phyloP scores from a whole-genome alignment of 352 stramenopile species.

The Globisporangium iwayamae region DNA sequence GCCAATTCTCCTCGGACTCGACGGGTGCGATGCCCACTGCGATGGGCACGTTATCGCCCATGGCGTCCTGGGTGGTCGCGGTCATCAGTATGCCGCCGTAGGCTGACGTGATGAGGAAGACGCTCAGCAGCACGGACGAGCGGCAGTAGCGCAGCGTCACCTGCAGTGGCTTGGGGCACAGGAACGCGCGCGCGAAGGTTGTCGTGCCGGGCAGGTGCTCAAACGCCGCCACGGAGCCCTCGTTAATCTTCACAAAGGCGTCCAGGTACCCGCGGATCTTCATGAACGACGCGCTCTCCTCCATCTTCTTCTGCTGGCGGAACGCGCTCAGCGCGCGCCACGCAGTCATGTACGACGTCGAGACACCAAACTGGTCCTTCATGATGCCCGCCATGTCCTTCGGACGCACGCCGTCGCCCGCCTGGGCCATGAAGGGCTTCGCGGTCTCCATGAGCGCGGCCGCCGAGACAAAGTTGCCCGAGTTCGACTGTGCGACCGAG shows the following conservation, averaged over 20 bases:
- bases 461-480: constrained; percentile 49
- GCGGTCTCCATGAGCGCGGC: constrained; percentile 71
- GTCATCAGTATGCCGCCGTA: constrained; percentile 70
- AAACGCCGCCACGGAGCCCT: constrained; percentile 55
- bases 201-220: constrained; percentile 43
- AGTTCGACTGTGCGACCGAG: constrained; percentile 39
- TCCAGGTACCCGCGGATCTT: constrained; percentile 64
- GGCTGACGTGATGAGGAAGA: constrained; percentile 64
- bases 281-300: constrained; percentile 66
- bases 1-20: constrained; percentile 59
- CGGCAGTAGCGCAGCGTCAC: constrained; percentile 52
- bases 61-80: constrained; percentile 64
- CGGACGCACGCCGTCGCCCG: constrained; percentile 53
- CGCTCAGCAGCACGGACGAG: constrained; percentile 56
- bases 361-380: constrained; percentile 80
- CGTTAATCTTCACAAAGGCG: constrained; percentile 55
- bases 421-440: constrained; percentile 63
- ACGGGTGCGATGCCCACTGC: constrained; percentile 48
- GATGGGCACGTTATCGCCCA: constrained; percentile 73
- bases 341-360: constrained; percentile 76
- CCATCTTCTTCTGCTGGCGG: constrained; percentile 59
- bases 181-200: constrained; percentile 59
- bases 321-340: constrained; percentile 72
- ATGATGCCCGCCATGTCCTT: constrained; percentile 80
- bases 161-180: constrained; percentile 64